Evolutionary conservation across 768 basidiomycete genomes (phyloP), one percentile per base, ranked within the genome.

Genomic region (Podaxis rugospora): DNA sequence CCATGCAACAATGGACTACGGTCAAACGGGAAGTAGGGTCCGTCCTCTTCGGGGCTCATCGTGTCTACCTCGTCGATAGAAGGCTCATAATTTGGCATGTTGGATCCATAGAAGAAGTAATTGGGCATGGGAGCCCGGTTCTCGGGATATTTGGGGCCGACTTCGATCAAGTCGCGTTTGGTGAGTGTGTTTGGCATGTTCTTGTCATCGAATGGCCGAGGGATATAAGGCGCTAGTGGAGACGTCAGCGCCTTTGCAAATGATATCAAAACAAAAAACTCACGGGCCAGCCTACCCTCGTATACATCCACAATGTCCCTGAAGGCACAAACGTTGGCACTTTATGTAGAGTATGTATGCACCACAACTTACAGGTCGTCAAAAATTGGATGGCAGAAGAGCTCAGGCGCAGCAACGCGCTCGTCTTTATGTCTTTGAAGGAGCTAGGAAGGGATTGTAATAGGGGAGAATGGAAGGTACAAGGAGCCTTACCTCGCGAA

Each of bases 31-130:
- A 16, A 27, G 56, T 13, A 35, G 46, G 13, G 2, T 14, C 42
- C 2, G 7, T 51, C 9, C 35, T 58, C 35, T n/a, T 39, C 32
- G 9, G 18, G 2, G 13, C 18, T 16, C 14, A 5, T 18, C 25
- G 25, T 21, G 14, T 51, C 36, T 35, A 50, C 25, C 18, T 39
- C 47, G 10, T 50, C 57, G 5, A 14, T 23, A n/a, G 47, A 51
- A 3, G 49, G 57, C 2, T 39, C 35, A 23, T 27, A 51, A 11
- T 50, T 49, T 9, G 32, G 49, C 25, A 58, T 18, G 23, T 50
- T 51, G 49, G 57, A 23, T 37, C 57, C 57, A 11, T 51, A 51
- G 49, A 58, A 58, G 23, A 58, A 36, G 47, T 58, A 58, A 18
- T 51, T 28, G 25, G 49, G 7, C 32, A 50, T 40, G 9, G 57